Percentiles rank a stretch among this genome's conserved stretches.
Conservation (phyloP, 2,329 filamentous ascomycete species). For the Ilyonectria mors-panacis region DNA sequence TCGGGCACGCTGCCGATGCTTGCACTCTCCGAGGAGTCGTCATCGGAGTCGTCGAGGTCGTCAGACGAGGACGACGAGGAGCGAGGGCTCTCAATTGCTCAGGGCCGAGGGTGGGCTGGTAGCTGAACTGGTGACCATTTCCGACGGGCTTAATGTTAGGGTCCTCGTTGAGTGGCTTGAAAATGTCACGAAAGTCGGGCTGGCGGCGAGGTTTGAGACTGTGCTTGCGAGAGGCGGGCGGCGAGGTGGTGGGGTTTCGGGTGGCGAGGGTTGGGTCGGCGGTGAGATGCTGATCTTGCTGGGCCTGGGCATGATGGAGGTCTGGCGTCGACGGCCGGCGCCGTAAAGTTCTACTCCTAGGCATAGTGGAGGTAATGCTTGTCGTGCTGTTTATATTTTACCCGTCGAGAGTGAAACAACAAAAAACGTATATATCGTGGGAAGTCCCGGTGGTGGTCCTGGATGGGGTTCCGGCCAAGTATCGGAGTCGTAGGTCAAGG, state of each 20-base stretch:
- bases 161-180: conserved; percentile 52
- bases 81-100: conserved; percentile 57
- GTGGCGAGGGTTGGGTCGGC: conserved; percentile 62
- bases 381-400: conserved; percentile 19
- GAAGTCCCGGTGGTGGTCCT: conserved; percentile 10
- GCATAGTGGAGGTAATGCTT: conserved; percentile 43
- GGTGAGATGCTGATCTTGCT: conserved; percentile 48
- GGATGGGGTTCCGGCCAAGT: conserved; percentile 18
- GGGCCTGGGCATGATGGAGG: conserved; percentile 53
- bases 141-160: conserved; percentile 61
- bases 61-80: conserved; percentile 53
- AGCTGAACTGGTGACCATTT: conserved; percentile 60
- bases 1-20: conserved; percentile 48
- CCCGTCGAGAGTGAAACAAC: conserved; percentile 18
- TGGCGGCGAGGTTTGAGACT: conserved; percentile 51
- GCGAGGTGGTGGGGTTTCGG: conserved; percentile 61
- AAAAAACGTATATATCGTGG: conserved; percentile 48
- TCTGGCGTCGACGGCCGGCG: conserved; percentile 60
- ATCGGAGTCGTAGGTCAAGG: conserved; percentile 8
- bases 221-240: conserved; percentile 53
- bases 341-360: conserved; percentile 51
- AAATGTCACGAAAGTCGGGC: conserved; percentile 51
- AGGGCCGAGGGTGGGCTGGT: conserved; percentile 52
- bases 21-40: conserved; percentile 48
- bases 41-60: conserved; percentile 44